Evolutionary conservation across 202 grass and related monocot species (phyloP).

Genomic region (Zizania palustris): DNA sequence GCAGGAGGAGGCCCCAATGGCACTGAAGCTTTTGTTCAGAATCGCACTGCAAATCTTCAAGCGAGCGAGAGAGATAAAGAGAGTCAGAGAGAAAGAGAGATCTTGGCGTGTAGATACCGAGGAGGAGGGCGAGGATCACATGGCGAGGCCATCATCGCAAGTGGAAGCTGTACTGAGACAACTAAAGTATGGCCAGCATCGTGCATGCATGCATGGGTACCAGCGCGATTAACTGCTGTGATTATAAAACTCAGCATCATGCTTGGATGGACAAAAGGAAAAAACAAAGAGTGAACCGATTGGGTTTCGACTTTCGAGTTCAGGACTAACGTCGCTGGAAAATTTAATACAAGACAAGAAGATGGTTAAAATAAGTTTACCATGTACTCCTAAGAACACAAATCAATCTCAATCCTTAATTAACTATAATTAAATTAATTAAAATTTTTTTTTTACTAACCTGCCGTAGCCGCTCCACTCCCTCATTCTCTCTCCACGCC

Average conservation of each 20-base stretch:
- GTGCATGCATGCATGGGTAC: slow-evolving; percentile 35
- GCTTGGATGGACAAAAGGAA: neutral
- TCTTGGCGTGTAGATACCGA: slow-evolving; percentile 49
- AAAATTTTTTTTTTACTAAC: too few species aligned
- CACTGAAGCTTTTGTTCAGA: slow-evolving; percentile 16
- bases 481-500: too few species aligned
- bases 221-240: slow-evolving; percentile 19
- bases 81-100: neutral
- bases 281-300: neutral
- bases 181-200: slow-evolving; percentile 45
- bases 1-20: slow-evolving; percentile 47
- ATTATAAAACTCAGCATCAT: slow-evolving; percentile 22
- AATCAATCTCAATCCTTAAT: too few species aligned
- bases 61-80: neutral
- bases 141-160: slow-evolving; percentile 43
- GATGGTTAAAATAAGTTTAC: too few species aligned
- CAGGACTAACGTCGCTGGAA: too few species aligned
- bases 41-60: neutral
- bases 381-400: too few species aligned
- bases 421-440: too few species aligned
- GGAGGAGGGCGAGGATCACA: slow-evolving; percentile 38
- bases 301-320: too few species aligned
- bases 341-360: too few species aligned
- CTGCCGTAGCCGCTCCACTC: too few species aligned
- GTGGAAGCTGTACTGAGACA: slow-evolving; percentile 28